These are phyloP conservation scores for Ceratocystis colombiana DNA, from an alignment of 2,329 filamentous ascomycete species.

Conservation along the genomic window DNA sequence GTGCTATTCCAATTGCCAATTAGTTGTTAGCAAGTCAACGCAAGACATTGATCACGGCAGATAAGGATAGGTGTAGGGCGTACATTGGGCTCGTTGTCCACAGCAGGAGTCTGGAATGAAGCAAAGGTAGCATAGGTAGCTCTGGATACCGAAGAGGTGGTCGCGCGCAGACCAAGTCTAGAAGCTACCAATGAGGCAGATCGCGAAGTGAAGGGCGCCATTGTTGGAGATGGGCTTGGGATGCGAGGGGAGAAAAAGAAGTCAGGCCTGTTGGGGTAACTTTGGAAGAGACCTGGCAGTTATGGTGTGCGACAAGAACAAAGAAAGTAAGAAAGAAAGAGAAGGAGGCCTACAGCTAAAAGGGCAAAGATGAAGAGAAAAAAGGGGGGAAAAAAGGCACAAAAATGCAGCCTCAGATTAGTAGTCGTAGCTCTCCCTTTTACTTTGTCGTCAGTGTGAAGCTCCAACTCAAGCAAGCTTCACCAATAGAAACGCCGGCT, in stretches of 20 bases:
- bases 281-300: neutral
- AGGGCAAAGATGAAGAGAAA: neutral
- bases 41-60: neutral
- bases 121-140: slow-evolving; percentile 51
- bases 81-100: slow-evolving; percentile 94
- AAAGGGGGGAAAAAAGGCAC: neutral
- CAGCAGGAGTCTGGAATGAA: slow-evolving; percentile 74
- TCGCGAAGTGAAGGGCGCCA: slow-evolving; percentile 21
- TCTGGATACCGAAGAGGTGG: slow-evolving; percentile 6
- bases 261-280: neutral
- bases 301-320: neutral
- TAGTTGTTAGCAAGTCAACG: slow-evolving; percentile 8
- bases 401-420: slow-evolving; percentile 6
- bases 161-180: slow-evolving; percentile 17
- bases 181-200: slow-evolving; percentile 21
- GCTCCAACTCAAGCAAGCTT: neutral
- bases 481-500: slow-evolving; percentile 28
- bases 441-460: slow-evolving; percentile 16
- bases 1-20: slow-evolving; percentile 47
- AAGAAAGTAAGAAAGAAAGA: neutral
- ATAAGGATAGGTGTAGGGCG: slow-evolving; percentile 33
- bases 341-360: neutral
- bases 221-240: slow-evolving; percentile 11
- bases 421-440: slow-evolving; percentile 1
- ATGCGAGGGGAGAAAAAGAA: neutral